phyloP scores from a whole-genome alignment of 2,329 filamentous ascomycete genomes.

The Dactylella cylindrospora region DNA sequence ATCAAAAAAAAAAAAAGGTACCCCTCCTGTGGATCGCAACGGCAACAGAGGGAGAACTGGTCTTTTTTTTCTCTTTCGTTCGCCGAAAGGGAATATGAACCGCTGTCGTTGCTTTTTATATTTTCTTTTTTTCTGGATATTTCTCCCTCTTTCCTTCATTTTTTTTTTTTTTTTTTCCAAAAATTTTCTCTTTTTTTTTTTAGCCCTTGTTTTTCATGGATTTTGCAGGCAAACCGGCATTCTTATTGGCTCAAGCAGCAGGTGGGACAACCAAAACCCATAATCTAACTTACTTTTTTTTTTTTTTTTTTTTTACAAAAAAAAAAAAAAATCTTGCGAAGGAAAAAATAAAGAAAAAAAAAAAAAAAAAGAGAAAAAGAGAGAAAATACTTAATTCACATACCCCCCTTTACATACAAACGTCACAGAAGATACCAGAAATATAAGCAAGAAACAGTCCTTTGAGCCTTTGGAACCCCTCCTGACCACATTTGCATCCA shows the following conservation, averaged over 20 bases:
- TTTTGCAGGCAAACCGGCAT: constrained; percentile 10
- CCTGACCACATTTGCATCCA: not conserved
- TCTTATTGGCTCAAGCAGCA: constrained; percentile 1
- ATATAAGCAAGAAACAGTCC: constrained; percentile 3
- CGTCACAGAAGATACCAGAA: no score
- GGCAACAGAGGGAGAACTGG: no score
- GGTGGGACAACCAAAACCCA: constrained; percentile 34
- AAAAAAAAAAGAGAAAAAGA: constrained; percentile 34
- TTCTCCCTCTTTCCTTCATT: constrained; percentile 32
- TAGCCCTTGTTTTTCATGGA: no score
- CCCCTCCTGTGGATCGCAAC: no score
- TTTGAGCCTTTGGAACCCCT: not conserved
- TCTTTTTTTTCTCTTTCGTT: constrained; percentile 9
- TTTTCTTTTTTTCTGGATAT: constrained; percentile 21
- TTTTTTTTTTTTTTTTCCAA: constrained; percentile 13
- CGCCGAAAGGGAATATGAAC: not conserved
- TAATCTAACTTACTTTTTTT: constrained; percentile 29
- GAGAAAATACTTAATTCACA: constrained; percentile 30
- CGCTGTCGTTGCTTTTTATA: not conserved
- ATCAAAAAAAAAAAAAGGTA: constrained; percentile 5
- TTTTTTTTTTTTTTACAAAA: constrained; percentile 18
- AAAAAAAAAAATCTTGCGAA: constrained; percentile 43
- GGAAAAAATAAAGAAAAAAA: constrained; percentile 39
- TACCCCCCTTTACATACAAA: no score
- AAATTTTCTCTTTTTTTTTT: constrained; percentile 1